Evolutionary conservation across 179 eudicot species (phyloP).

Genomic region (Sideroxylon spinosum): DNA sequence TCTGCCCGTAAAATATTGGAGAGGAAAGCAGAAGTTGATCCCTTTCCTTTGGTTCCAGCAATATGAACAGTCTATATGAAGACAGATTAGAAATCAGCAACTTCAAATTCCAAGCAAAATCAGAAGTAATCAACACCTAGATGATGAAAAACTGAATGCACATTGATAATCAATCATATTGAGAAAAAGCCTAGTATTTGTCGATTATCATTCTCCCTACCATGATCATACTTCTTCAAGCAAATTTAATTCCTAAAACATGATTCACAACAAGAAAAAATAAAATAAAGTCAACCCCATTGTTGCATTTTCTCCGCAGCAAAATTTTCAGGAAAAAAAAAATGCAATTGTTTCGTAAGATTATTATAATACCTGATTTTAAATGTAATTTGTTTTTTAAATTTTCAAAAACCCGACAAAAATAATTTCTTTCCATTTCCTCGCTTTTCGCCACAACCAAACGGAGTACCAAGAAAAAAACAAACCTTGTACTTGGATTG

Average conservation of each 20-base stretch:
- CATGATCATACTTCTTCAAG: background rate
- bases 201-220: background rate
- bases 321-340: too few species aligned
- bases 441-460: background rate
- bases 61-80: constrained; percentile 64
- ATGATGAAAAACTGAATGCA: background rate
- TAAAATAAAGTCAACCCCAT: background rate
- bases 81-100: background rate
- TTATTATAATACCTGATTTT: background rate
- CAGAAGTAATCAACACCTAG: background rate
- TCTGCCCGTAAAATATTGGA: constrained; percentile 79
- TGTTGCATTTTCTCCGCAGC: background rate
- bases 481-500: constrained; percentile 79
- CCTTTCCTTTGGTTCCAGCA: constrained; percentile 99
- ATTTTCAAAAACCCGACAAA: background rate
- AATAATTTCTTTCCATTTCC: background rate
- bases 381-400: background rate
- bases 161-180: background rate
- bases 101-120: background rate
- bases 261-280: background rate
- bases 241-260: too few species aligned
- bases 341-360: background rate
- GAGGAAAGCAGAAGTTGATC: constrained; percentile 90
- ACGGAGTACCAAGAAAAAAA: background rate
- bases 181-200: too few species aligned